Conservation (phyloP, 2,329 filamentous ascomycete species). For the Didymella pinodella region DNA sequence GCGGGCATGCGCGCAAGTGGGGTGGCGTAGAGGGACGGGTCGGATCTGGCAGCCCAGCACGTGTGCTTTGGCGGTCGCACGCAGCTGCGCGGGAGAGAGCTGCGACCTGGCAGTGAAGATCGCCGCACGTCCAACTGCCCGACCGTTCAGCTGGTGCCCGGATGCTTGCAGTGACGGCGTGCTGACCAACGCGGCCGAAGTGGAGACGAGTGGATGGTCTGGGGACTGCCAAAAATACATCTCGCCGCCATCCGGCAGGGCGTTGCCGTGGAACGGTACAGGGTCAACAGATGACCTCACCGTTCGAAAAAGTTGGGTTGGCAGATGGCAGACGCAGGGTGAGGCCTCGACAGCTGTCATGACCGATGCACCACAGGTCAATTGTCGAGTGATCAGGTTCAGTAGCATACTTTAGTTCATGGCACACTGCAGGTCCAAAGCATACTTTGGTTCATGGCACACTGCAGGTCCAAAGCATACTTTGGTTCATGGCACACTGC, state of each 20-base stretch:
- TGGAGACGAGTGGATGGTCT: constrained; percentile 17
- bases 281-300: neutral
- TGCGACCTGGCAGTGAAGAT: constrained; percentile 19
- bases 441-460: too few species aligned
- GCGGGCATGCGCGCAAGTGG: constrained; percentile 12
- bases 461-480: too few species aligned
- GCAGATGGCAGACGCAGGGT: neutral
- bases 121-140: constrained; percentile 11
- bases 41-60: constrained; percentile 31
- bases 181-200: constrained; percentile 23
- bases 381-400: too few species aligned
- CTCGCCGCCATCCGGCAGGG: too few species aligned
- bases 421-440: too few species aligned
- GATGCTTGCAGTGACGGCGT: constrained; percentile 22
- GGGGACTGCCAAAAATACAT: constrained; percentile 16
- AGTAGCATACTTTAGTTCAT: too few species aligned
- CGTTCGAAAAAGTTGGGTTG: neutral
- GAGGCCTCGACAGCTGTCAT: neutral
- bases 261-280: too few species aligned
- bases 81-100: constrained; percentile 27
- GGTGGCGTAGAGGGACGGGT: constrained; percentile 9
- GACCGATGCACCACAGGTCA: too few species aligned
- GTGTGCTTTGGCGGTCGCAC: constrained; percentile 32
- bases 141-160: constrained; percentile 13
- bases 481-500: too few species aligned